Conservation (phyloP, 2,329 filamentous ascomycete genomes). For the Talaromyces sp. region DNA sequence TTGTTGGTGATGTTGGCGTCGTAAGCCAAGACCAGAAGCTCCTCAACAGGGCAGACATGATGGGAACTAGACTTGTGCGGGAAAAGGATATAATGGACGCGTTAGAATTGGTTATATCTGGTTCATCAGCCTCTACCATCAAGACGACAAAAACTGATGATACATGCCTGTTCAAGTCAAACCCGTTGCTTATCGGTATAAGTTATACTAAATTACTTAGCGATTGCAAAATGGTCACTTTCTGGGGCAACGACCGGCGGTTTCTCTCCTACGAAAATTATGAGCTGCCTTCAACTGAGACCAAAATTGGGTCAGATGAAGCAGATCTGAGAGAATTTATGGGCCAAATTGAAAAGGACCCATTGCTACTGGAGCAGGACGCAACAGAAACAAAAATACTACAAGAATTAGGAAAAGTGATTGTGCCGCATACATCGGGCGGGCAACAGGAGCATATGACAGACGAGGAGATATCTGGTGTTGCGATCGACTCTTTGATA, state of each 20-base stretch:
- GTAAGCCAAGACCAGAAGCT: neutral
- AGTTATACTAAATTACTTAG: neutral
- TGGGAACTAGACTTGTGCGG: neutral
- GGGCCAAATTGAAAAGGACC: neutral
- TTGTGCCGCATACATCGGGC: neutral
- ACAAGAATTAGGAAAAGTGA: neutral
- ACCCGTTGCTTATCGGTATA: neutral
- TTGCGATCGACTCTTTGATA: conserved; percentile 23
- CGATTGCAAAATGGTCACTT: neutral
- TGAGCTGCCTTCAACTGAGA: neutral
- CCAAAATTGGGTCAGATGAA: neutral
- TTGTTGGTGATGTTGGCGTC: neutral
- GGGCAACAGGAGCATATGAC: conserved; percentile 10
- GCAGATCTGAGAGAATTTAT: neutral
- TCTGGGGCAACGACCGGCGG: neutral
- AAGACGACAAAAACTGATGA: neutral
- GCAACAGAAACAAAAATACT: neutral
- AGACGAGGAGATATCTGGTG: conserved; percentile 17
- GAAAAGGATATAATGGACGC: neutral
- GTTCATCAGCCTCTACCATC: neutral
- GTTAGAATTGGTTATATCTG: neutral
- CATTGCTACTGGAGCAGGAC: neutral
- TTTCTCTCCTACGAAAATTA: neutral
- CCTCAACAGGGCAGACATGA: neutral
- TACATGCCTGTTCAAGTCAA: neutral